These are phyloP conservation scores for Macrotyloma uniflorum DNA, from an alignment of 306 rosid species.

Conservation along the genomic window DNA sequence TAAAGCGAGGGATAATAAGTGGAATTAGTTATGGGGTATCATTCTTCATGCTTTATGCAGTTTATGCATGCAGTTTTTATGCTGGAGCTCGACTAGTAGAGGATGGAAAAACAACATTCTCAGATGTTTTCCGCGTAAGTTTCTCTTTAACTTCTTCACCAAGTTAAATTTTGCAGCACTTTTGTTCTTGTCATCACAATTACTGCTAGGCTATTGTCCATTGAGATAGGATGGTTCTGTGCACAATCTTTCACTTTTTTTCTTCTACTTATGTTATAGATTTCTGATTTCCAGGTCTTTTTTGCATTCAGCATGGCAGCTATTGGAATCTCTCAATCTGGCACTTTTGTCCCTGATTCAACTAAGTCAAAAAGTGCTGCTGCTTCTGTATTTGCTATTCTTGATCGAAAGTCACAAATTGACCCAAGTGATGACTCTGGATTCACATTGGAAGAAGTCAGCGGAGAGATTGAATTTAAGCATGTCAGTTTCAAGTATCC, in stretches of 20 bases:
- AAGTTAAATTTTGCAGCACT: neutral
- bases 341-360: slow-evolving; percentile 59
- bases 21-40: slow-evolving; percentile 67
- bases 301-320: slow-evolving; percentile 70
- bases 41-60: slow-evolving; percentile 52
- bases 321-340: slow-evolving; percentile 59
- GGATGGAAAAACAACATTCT: slow-evolving; percentile 49
- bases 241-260: neutral
- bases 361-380: slow-evolving; percentile 60
- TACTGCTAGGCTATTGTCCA: neutral
- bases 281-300: slow-evolving; percentile 57
- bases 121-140: slow-evolving; percentile 61
- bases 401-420: slow-evolving; percentile 65
- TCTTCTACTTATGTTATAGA: slow-evolving; percentile 12
- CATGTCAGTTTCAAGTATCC: slow-evolving; percentile 81
- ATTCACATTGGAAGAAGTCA: slow-evolving; percentile 48
- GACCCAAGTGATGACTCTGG: slow-evolving; percentile 64
- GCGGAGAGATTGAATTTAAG: slow-evolving; percentile 67
- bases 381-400: slow-evolving; percentile 74
- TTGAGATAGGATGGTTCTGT: neutral
- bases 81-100: slow-evolving; percentile 64
- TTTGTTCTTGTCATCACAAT: neutral
- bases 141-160: slow-evolving; percentile 5
- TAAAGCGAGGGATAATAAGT: slow-evolving; percentile 53
- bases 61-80: slow-evolving; percentile 57